Conservation (phyloP, 768 basidiomycete genomes). For the Auriscalpium orientale region DNA sequence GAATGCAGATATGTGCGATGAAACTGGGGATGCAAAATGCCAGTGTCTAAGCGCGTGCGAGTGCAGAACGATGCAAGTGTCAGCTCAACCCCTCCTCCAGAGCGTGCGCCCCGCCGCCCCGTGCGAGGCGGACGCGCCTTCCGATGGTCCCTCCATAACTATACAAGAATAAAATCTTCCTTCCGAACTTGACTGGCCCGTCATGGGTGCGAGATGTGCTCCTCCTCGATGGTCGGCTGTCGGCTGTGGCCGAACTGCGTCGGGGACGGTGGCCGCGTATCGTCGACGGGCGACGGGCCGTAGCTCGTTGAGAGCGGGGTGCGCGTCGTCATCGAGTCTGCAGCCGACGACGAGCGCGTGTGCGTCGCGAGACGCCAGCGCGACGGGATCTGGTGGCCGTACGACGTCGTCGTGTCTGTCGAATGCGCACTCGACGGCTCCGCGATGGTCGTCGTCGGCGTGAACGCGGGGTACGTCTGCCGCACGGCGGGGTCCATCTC, state of each 20-base stretch:
- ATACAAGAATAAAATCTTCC: not conserved
- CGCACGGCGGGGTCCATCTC: slow-evolving; percentile 32
- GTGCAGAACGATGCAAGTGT: not conserved
- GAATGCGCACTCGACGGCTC: slow-evolving; percentile 13
- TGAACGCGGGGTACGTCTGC: slow-evolving; percentile 38
- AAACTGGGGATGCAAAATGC: not conserved
- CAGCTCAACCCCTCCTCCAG: not conserved
- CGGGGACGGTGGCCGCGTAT: not conserved
- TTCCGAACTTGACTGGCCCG: not conserved
- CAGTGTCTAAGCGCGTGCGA: not conserved
- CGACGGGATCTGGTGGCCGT: slow-evolving; percentile 7
- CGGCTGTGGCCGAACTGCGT: not conserved
- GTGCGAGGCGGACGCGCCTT: too few relatives aligned
- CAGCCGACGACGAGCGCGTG: not conserved
- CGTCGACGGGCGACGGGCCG: not conserved
- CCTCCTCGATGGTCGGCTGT: slow-evolving; percentile 3
- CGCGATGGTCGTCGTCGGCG: slow-evolving; percentile 20
- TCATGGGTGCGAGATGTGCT: not conserved
- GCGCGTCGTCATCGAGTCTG: not conserved
- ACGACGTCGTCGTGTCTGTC: slow-evolving; percentile 11
- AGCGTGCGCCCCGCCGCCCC: too few relatives aligned
- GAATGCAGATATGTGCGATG: slow-evolving; percentile 1
- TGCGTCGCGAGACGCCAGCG: slow-evolving; percentile 8
- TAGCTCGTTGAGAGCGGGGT: not conserved
- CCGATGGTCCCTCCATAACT: too few relatives aligned